Base-by-base conservation (phyloP, 129 eudicot species). In the Cynara cardunculus region DNA sequence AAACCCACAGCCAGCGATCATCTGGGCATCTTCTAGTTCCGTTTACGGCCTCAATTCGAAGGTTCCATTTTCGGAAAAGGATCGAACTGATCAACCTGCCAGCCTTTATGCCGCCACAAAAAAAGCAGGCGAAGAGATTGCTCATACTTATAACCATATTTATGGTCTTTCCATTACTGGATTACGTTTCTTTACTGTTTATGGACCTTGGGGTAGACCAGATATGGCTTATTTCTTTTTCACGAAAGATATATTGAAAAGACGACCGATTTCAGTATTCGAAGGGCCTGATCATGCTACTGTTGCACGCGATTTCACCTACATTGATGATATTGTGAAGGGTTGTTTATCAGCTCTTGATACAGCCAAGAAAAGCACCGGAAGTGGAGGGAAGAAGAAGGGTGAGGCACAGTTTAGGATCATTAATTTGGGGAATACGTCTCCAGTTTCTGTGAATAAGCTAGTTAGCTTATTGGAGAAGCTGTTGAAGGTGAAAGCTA, bases 201-300 rank as follows among this genome's bases (percentile, higher is more conserved):
- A 86, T 72, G 94, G 94, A 26, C 94, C 94, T 21, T 90, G 94
- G 94, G 94, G 94, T 1, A 86, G 94, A 59, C 94, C 94, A 2
- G 94, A 90, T 44, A 90, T 90, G 94, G 94, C 94, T 4, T 90
- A 90, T 78, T 90, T 81, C 84, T 90, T 88, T 75, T 90, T 90
- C 65, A 88, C 94, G 0, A 90, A 67, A 72, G 91, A 90, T 78
- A 90, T 90, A 1, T 71, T 90, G 76, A 90, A 86, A 61, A 83
- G 91, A 41, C 84, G 87, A 24, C 82, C 83, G 10, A 88, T 90
- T 69, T 84, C 87, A 37, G 72, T 90, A 7, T 88, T 73, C 25
- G 90, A 88, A 75, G 90, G 89, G 24, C 76, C 90, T 21, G 78
- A 90, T 81, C 94, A 90, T 71, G 87, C 82, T 7, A 87, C 88